A percentile compares a stretch with the other conserved stretches of the same genome.
Evolutionary conservation across 257 asterid species (phyloP).

Genomic region (Nicotiana tabacum): DNA sequence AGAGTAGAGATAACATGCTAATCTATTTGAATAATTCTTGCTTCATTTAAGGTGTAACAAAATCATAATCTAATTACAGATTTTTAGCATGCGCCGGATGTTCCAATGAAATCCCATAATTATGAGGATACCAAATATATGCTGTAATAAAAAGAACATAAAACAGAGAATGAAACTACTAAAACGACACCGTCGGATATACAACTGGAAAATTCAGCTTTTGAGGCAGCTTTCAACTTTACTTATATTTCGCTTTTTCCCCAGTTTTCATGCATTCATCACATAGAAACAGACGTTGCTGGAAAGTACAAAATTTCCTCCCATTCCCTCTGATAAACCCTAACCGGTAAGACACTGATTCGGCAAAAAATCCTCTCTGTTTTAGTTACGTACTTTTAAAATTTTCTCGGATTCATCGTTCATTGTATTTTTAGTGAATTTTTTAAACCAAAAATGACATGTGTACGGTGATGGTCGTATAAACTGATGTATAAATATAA

Average conservation of each 20-base stretch:
- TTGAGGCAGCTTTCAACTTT: conserved; percentile 5
- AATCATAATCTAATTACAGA: background rate
- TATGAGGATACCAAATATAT: background rate
- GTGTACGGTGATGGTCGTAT: background rate
- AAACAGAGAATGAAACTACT: background rate
- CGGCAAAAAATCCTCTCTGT: background rate
- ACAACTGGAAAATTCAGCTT: conserved; percentile 8
- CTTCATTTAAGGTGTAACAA: conserved; percentile 5
- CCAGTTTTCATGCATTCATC: conserved; percentile 9
- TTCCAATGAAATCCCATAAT: background rate
- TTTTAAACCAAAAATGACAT: background rate
- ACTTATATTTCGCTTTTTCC: background rate
- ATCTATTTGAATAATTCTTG: conserved; percentile 1
- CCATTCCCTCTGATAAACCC: background rate
- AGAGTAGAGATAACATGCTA: background rate
- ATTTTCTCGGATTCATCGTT: background rate
- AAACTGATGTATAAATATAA: background rate
- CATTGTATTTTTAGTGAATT: background rate
- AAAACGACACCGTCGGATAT: background rate
- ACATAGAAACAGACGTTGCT: background rate
- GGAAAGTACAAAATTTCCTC: background rate
- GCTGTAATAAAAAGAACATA: too few relatives aligned
- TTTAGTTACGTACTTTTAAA: background rate
- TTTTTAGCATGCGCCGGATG: conserved; percentile 10
- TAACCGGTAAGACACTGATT: background rate